Evolutionary conservation across 2,329 filamentous ascomycete genomes (phyloP).

Genomic region (Geosmithia flava): DNA sequence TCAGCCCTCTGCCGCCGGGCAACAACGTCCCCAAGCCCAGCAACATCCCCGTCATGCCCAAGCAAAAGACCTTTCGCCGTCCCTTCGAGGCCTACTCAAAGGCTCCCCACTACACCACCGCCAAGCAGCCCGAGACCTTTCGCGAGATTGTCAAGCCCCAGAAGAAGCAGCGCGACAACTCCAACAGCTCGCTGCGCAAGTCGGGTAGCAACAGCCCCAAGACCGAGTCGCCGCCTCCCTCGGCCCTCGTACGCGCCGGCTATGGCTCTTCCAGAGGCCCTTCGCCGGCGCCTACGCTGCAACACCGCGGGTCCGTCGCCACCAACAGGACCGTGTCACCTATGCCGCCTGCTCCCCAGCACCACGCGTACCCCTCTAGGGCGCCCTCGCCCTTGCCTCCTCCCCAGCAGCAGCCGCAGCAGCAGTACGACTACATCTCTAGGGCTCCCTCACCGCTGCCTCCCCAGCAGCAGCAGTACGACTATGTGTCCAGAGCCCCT

Average conservation of each 20-base stretch:
- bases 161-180: slow-evolving; percentile 21
- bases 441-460: slow-evolving; percentile 24
- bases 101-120: slow-evolving; percentile 52
- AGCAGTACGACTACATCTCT: slow-evolving; percentile 12
- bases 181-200: slow-evolving; percentile 19
- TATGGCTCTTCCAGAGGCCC: background rate
- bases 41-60: slow-evolving; percentile 34
- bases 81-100: slow-evolving; percentile 57
- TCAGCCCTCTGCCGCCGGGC: slow-evolving; percentile 42
- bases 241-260: background rate
- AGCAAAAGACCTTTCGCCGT: slow-evolving; percentile 52
- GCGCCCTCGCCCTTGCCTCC: slow-evolving; percentile 17
- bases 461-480: slow-evolving; percentile 13
- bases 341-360: slow-evolving; percentile 1
- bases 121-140: slow-evolving; percentile 47
- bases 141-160: slow-evolving; percentile 25
- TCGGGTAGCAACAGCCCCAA: slow-evolving; percentile 9
- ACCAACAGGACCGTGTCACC: slow-evolving; percentile 11
- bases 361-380: slow-evolving; percentile 5
- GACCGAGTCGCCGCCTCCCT: slow-evolving; percentile 3
- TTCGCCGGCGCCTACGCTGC: background rate
- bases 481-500: slow-evolving; percentile 18
- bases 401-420: slow-evolving; percentile 3
- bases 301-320: slow-evolving; percentile 5
- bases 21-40: slow-evolving; percentile 41